A percentile compares a stretch with the other conserved stretches of the same genome.
Evolutionary conservation across 2,329 filamentous ascomycete genomes (phyloP).

Genomic region (Cordyceps farinosa): DNA sequence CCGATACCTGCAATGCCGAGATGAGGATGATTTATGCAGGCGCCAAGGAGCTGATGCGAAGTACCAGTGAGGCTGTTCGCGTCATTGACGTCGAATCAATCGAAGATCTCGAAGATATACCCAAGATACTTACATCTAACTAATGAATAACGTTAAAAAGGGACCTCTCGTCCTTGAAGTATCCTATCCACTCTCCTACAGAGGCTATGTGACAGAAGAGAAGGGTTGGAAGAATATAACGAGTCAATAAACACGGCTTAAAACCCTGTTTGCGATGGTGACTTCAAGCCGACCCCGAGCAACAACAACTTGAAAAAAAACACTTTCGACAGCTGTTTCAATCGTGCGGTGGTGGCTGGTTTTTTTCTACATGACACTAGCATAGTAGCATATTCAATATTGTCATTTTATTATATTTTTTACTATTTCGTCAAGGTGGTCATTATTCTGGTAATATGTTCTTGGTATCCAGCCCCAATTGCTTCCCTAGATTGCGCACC

Average conservation of each 20-base stretch:
- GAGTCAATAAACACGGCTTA: neutral
- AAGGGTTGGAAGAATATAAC: no score
- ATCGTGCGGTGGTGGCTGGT: no score
- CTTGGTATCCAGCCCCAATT: constrained; percentile 61
- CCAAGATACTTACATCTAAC: constrained; percentile 51
- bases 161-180: neutral
- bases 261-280: no score
- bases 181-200: no score
- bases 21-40: constrained; percentile 92
- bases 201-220: no score
- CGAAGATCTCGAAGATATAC: constrained; percentile 81
- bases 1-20: constrained; percentile 83
- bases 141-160: neutral
- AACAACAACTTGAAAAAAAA: no score
- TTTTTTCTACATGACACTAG: neutral
- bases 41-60: constrained; percentile 93
- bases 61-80: constrained; percentile 82
- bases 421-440: constrained; percentile 13
- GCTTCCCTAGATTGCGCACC: constrained; percentile 65
- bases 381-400: neutral
- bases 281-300: no score
- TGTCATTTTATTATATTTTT: constrained; percentile 22
- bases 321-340: no score
- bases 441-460: constrained; percentile 45
- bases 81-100: constrained; percentile 79